Evolutionary conservation across 495 filamentous ascomycete genomes (phyloP).

Genomic region (Penicillium verhagenii): DNA sequence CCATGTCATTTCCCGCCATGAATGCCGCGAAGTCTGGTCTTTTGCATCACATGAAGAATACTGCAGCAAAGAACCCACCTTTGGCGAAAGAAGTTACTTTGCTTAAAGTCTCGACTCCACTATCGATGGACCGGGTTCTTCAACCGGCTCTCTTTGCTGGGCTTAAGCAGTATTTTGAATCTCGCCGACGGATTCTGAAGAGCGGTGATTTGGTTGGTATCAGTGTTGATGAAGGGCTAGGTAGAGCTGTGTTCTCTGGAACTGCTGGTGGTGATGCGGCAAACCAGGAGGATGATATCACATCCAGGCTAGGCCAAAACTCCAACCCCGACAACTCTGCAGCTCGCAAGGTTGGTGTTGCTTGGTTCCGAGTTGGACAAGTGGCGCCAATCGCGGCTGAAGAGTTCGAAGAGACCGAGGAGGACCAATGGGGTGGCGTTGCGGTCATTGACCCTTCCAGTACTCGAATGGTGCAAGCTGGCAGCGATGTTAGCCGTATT

Average conservation of each 20-base stretch:
- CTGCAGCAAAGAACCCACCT: slow-evolving; percentile 64
- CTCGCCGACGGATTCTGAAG: slow-evolving; percentile 72
- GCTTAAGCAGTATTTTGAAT: slow-evolving; percentile 83
- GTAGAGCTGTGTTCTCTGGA: slow-evolving; percentile 67
- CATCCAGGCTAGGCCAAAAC: slow-evolving; percentile 45
- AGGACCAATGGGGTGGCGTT: slow-evolving; percentile 78
- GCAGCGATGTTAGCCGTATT: slow-evolving; percentile 73
- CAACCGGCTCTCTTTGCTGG: slow-evolving; percentile 81
- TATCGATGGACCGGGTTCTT: slow-evolving; percentile 78
- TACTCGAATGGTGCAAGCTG: slow-evolving; percentile 85
- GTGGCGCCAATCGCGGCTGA: slow-evolving; percentile 57
- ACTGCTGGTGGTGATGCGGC: slow-evolving; percentile 54
- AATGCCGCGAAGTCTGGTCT: slow-evolving; percentile 35
- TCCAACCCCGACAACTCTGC: slow-evolving; percentile 19
- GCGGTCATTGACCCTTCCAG: slow-evolving; percentile 77
- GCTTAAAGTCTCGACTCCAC: slow-evolving; percentile 83
- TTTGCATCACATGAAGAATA: slow-evolving; percentile 47
- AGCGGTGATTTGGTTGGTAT: slow-evolving; percentile 85
- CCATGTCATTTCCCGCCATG: slow-evolving; percentile 50
- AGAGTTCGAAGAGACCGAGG: slow-evolving; percentile 56
- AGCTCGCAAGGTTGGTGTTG: slow-evolving; percentile 58
- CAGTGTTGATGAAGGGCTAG: slow-evolving; percentile 78
- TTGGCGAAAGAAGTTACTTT: slow-evolving; percentile 87
- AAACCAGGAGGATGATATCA: slow-evolving; percentile 61
- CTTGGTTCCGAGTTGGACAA: slow-evolving; percentile 85